Percentiles rank a stretch among this genome's conserved stretches.
These are phyloP conservation scores for Sonneratia caseolaris DNA, from an alignment of 345 rosid species.

Conservation along the genomic window DNA sequence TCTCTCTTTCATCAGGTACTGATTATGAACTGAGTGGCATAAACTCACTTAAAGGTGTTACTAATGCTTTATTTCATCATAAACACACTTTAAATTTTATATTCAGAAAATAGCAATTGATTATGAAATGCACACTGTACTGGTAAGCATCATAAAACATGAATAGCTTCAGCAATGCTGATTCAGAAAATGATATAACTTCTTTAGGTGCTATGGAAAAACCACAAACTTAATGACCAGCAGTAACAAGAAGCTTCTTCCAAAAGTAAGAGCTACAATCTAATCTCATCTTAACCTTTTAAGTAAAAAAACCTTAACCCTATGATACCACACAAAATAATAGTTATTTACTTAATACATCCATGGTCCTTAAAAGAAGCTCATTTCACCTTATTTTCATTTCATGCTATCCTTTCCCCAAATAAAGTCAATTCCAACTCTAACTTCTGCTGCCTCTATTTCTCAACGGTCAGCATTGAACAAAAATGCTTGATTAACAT, in stretches of 20 bases:
- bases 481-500: background rate
- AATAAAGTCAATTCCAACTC: background rate
- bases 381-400: background rate
- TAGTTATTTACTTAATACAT: background rate
- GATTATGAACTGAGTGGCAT: background rate
- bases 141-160: background rate
- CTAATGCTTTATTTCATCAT: background rate
- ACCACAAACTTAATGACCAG: background rate
- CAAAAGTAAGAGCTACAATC: background rate
- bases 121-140: background rate
- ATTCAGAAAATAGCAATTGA: background rate
- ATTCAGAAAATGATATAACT: background rate
- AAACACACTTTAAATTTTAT: background rate
- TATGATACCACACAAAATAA: background rate
- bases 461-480: background rate
- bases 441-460: background rate
- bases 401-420: background rate
- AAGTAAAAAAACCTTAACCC: background rate
- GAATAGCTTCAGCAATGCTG: background rate
- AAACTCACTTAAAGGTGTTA: background rate
- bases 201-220: background rate
- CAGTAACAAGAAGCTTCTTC: background rate
- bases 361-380: background rate
- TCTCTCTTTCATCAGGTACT: background rate
- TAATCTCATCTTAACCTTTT: background rate